Evolutionary conservation across 257 asterid genomes (phyloP).

Genomic region (Coffea eugenioides): DNA sequence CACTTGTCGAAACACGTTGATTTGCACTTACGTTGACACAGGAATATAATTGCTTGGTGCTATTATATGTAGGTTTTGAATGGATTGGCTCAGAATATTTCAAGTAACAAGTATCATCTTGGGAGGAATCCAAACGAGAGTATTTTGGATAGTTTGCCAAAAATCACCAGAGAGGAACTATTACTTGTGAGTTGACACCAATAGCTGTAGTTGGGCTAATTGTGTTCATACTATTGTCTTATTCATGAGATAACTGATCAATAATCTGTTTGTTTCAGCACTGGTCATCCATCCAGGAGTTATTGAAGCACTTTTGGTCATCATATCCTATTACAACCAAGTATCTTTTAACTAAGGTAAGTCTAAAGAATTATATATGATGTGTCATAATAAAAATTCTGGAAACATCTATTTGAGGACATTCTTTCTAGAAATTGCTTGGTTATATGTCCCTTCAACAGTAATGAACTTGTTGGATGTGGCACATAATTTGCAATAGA

Average conservation of each 20-base stretch:
- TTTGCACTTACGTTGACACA: slow-evolving; percentile 14
- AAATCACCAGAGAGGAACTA: slow-evolving; percentile 62
- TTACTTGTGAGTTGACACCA: slow-evolving; percentile 58
- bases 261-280: slow-evolving; percentile 47
- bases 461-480: neutral
- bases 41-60: slow-evolving; percentile 27
- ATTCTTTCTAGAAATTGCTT: neutral
- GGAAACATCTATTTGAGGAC: neutral
- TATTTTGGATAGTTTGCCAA: slow-evolving; percentile 77
- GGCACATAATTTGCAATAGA: neutral
- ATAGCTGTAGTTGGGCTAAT: neutral
- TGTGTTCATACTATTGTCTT: neutral
- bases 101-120: slow-evolving; percentile 77
- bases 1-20: neutral
- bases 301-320: slow-evolving; percentile 94
- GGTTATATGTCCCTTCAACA: neutral
- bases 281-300: slow-evolving; percentile 88
- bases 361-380: neutral
- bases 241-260: neutral
- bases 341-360: slow-evolving; percentile 72
- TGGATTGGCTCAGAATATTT: slow-evolving; percentile 76
- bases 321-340: slow-evolving; percentile 91
- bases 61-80: slow-evolving; percentile 55
- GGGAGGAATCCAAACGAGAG: slow-evolving; percentile 82
- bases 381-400: too few species aligned